phyloP scores from a whole-genome alignment of 805 yeast species.

The Metschnikowia matae region DNA sequence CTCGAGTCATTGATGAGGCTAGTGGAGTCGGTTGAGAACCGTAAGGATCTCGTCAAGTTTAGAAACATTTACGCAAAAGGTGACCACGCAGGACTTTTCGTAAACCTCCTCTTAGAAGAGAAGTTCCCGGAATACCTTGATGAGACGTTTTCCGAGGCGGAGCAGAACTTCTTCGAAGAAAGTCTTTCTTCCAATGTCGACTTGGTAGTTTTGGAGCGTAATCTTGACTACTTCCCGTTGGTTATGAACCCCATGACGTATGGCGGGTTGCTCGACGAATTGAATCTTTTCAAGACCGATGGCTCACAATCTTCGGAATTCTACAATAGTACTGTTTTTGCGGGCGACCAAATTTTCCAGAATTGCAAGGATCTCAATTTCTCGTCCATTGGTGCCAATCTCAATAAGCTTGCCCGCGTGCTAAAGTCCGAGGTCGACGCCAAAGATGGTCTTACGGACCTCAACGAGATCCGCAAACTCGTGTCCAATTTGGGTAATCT shows the following conservation, averaged over 20 bases:
- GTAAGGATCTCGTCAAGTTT: conserved; percentile 33
- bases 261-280: conserved; percentile 76
- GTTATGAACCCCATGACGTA: conserved; percentile 75
- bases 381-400: conserved; percentile 68
- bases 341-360: conserved; percentile 47
- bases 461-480: conserved; percentile 58
- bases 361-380: conserved; percentile 66
- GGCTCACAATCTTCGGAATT: conserved; percentile 13
- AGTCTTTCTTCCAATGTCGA: conserved; percentile 54
- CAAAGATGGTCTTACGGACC: conserved; percentile 21
- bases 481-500: conserved; percentile 66
- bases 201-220: conserved; percentile 73
- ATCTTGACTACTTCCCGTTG: conserved; percentile 68
- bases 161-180: conserved; percentile 32
- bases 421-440: conserved; percentile 64
- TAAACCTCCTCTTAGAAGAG: conserved; percentile 35
- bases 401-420: conserved; percentile 66
- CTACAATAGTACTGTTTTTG: conserved; percentile 24
- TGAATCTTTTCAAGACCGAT: conserved; percentile 47
- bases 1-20: conserved; percentile 49
- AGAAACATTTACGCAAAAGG: conserved; percentile 63
- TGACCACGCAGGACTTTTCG: conserved; percentile 45
- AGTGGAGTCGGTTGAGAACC: conserved; percentile 30
- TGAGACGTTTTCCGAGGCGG: conserved; percentile 32
- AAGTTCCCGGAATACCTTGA: conserved; percentile 35